Evolutionary conservation across 768 basidiomycete species (phyloP), one percentile per base, ranked within the genome.

Genomic region (Cystofilobasidium capitatum): DNA sequence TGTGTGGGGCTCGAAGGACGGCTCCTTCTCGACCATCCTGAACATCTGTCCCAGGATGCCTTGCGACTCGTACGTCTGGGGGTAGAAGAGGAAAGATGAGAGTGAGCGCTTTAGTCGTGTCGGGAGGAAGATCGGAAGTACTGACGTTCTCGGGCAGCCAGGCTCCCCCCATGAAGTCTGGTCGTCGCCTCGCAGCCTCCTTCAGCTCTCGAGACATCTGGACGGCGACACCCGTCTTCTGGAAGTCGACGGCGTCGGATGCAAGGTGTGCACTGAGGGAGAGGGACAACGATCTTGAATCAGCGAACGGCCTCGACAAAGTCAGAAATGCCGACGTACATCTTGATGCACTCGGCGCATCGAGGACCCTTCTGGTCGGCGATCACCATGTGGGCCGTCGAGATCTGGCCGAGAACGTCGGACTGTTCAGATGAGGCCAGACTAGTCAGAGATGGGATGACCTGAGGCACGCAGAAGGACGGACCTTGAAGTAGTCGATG

Each of bases 231-330:
- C 66, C 66, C 6, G 47, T 61, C 59, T 67, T 65, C 20, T 49
- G 51, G 66, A 51, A 67, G 51, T 62, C 64, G 57, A 67, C 66
- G 29, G 66, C 57, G 26, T 60, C 58, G 9, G 66, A 67, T 9
- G 66, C 66, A 12, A 67, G 51, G 17, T 55, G 59, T 0, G 59
- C 66, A 20, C 66, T 67, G 51, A 20, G 7, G 13, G 24, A 17
- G 24, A 47, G 4, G 51, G n/a, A 47, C 20, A 37, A 26, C 13
- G 12, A 9, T 16, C 35, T 39, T 17, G 17, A 58, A 58, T 10
- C 14, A 58, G 36, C 57, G 29, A 9, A 39, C 29, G 31, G 16
- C 24, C 14, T 14, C 31, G 17, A 58, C 8, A 58, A 9, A 58
- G 12, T 17, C 24, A 31, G 14, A 39, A 9, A 39, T 29, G 16